These are phyloP conservation scores for Chytriomyces hyalinus DNA, from an alignment of 192 early-diverging fungal species.

Conservation along the genomic window DNA sequence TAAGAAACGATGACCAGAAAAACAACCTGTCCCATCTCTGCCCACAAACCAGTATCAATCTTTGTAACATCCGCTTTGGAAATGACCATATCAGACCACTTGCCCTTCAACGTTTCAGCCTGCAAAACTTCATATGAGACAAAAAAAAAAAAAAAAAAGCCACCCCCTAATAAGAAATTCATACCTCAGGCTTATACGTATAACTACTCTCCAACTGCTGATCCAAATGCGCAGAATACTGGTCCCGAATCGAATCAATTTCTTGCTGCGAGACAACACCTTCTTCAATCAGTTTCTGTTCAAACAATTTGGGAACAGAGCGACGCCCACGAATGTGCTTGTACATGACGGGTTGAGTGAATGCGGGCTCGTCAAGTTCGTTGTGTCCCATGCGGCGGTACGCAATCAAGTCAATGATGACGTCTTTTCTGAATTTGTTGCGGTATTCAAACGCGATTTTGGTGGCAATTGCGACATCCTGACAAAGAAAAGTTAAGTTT, in stretches of 20 bases:
- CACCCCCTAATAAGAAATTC: too few relatives aligned
- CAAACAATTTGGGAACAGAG: slow-evolving; percentile 85
- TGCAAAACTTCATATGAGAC: slow-evolving; percentile 5
- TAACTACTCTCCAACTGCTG: slow-evolving; percentile 65
- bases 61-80: slow-evolving; percentile 60
- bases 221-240: slow-evolving; percentile 68
- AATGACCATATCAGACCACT: slow-evolving; percentile 80
- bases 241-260: slow-evolving; percentile 59
- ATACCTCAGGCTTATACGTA: slow-evolving; percentile 57
- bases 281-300: slow-evolving; percentile 71
- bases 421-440: slow-evolving; percentile 91
- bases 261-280: slow-evolving; percentile 51
- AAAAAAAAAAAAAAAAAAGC: background rate
- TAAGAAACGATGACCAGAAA: background rate
- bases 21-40: too few relatives aligned
- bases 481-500: background rate
- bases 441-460: slow-evolving; percentile 88
- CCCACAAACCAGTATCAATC: slow-evolving; percentile 43
- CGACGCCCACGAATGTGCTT: slow-evolving; percentile 83
- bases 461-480: slow-evolving; percentile 88
- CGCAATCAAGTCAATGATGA: slow-evolving; percentile 92
- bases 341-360: slow-evolving; percentile 98
- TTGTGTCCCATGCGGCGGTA: slow-evolving; percentile 98
- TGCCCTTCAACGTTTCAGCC: slow-evolving; percentile 70
- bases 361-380: slow-evolving; percentile 96